Conservation (phyloP, 257 asterid species). For the Haberlea rhodopensis region DNA sequence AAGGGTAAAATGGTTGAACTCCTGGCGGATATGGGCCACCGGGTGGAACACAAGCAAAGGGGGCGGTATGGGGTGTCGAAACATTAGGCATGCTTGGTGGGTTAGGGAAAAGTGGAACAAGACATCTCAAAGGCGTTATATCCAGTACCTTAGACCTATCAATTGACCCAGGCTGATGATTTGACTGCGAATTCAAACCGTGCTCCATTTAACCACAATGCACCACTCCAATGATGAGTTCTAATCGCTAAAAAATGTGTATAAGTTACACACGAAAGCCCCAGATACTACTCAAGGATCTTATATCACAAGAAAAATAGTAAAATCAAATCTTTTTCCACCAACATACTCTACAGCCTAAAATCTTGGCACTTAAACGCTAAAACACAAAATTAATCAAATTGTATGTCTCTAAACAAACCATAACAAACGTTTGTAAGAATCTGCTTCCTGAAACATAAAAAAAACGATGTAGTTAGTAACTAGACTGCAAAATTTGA, state of each 20-base stretch:
- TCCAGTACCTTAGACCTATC: constrained; percentile 81
- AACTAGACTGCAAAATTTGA: constrained; percentile 7
- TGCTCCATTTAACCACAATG: constrained; percentile 55
- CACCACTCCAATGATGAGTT: constrained; percentile 23
- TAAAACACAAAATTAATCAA: constrained; percentile 14
- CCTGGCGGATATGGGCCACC: constrained; percentile 92
- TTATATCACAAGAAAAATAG: constrained; percentile 12
- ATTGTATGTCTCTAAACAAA: constrained; percentile 18
- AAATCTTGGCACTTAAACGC: background rate
- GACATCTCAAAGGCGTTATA: constrained; percentile 71
- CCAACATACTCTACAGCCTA: constrained; percentile 12
- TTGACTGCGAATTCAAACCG: constrained; percentile 48
- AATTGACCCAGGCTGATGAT: constrained; percentile 42
- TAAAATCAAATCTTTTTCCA: constrained; percentile 2
- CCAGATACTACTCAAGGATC: constrained; percentile 3
- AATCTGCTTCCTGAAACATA: constrained; percentile 42
- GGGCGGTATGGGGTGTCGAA: constrained; percentile 59
- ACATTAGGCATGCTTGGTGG: constrained; percentile 48
- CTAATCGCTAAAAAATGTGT: constrained; percentile 9
- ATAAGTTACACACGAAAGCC: background rate
- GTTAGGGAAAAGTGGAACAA: constrained; percentile 75
- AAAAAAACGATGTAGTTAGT: constrained; percentile 14
- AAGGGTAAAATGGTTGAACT: constrained; percentile 82
- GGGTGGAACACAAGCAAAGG: constrained; percentile 90
- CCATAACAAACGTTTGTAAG: constrained; percentile 18